Conservation (phyloP, 2,329 filamentous ascomycete species). For the Penicillium sp. region DNA sequence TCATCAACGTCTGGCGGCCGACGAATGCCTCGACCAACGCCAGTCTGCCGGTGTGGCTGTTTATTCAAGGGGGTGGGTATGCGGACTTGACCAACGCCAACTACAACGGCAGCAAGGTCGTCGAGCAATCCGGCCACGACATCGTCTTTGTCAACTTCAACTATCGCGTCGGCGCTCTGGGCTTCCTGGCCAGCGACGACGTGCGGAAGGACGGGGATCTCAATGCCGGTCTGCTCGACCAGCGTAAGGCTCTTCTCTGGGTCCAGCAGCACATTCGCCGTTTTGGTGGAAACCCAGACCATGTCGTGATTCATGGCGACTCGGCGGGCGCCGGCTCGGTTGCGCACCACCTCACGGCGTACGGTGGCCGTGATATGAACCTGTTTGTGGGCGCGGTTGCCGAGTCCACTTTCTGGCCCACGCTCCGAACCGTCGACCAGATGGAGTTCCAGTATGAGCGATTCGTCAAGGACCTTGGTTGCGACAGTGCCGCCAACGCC, state of each 20-base stretch:
- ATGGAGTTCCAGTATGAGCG: constrained; percentile 50
- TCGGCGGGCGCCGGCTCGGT: constrained; percentile 62
- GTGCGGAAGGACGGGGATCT: constrained; percentile 56
- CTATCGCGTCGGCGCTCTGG: constrained; percentile 63
- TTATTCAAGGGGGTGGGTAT: constrained; percentile 60
- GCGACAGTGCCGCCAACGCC: constrained; percentile 35
- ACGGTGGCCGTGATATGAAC: constrained; percentile 47
- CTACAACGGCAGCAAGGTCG: constrained; percentile 58
- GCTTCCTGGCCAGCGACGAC: constrained; percentile 60
- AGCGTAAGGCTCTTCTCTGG: constrained; percentile 61
- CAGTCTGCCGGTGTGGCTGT: constrained; percentile 60
- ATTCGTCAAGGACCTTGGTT: constrained; percentile 46
- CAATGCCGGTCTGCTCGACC: constrained; percentile 64
- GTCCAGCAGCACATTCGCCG: constrained; percentile 56
- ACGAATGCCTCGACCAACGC: constrained; percentile 35
- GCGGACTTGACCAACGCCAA: constrained; percentile 52
- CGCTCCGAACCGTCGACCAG: constrained; percentile 46
- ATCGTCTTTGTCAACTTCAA: constrained; percentile 70
- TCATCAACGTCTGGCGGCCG: constrained; percentile 35
- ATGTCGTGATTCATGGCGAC: constrained; percentile 61
- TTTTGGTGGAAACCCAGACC: constrained; percentile 59
- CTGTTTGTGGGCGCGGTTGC: constrained; percentile 51
- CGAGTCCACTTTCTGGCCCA: constrained; percentile 51
- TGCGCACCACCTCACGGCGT: constrained; percentile 52
- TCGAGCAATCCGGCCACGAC: constrained; percentile 53